A percentile compares a stretch with the other conserved stretches of the same genome.
Conservation (phyloP, 352 stramenopile species). For the Globisporangium spinosum region DNA sequence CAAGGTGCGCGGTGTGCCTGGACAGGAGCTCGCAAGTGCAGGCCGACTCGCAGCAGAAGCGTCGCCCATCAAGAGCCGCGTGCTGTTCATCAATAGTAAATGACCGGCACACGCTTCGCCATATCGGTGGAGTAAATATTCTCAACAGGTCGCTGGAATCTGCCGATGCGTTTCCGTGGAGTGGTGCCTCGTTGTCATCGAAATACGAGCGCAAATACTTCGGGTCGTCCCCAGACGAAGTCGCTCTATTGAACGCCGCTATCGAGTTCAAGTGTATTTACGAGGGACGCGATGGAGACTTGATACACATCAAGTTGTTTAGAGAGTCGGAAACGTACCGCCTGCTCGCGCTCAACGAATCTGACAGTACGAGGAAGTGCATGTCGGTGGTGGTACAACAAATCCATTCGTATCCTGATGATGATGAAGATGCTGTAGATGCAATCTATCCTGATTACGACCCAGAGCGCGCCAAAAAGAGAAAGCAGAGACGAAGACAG, state of each 20-base stretch:
- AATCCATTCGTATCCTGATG: constrained; percentile 22
- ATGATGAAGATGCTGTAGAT: constrained; percentile 3
- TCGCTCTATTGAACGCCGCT: constrained; percentile 71
- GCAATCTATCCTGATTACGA: not conserved
- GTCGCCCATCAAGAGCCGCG: constrained; percentile 41
- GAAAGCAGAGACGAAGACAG: constrained; percentile 9
- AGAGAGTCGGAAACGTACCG: constrained; percentile 70
- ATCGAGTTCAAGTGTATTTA: constrained; percentile 82
- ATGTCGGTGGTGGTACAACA: constrained; percentile 80
- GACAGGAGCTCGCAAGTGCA: constrained; percentile 20
- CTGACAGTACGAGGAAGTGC: constrained; percentile 84
- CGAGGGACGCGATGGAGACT: constrained; percentile 64
- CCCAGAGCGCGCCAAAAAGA: constrained; percentile 5
- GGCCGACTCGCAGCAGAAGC: constrained; percentile 7
- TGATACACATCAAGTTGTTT: constrained; percentile 80
- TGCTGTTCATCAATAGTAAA: constrained; percentile 61
- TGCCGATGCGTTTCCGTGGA: constrained; percentile 11
- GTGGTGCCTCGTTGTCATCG: constrained; percentile 25
- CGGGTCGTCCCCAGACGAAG: constrained; percentile 81
- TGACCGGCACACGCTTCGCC: constrained; percentile 7
- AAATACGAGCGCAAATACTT: constrained; percentile 55
- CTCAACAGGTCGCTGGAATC: constrained; percentile 23
- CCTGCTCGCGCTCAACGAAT: constrained; percentile 80
- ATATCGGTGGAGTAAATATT: constrained; percentile 25
- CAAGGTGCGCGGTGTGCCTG: constrained; percentile 25